Conservation (phyloP, 129 eudicot genomes). For the Arctium lappa region DNA sequence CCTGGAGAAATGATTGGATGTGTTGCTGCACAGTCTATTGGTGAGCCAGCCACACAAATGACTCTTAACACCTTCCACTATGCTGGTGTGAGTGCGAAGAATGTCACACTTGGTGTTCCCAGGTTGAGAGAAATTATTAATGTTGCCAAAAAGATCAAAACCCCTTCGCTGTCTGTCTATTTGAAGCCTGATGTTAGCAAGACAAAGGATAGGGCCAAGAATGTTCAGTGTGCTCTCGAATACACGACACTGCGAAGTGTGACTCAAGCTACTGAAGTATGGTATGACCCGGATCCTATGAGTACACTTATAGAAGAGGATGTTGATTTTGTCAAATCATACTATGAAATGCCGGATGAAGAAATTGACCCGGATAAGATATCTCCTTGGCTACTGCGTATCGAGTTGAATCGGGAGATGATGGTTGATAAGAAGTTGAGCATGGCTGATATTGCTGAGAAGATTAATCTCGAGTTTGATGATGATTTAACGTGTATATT, state of each 20-base stretch:
- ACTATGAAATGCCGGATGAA: conserved; percentile 97
- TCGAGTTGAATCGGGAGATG: conserved; percentile 91
- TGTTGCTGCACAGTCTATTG: conserved; percentile 98
- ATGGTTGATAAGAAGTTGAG: conserved; percentile 96
- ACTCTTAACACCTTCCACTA: conserved; percentile 93
- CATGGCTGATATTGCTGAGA: conserved; percentile 97
- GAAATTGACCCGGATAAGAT: conserved; percentile 88
- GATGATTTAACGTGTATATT: conserved; percentile 90
- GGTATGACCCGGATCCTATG: conserved; percentile 99
- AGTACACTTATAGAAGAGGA: conserved; percentile 90
- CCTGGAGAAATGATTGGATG: conserved; percentile 99
- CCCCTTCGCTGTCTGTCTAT: conserved; percentile 92
- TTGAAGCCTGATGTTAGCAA: conserved; percentile 74
- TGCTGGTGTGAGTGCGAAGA: conserved; percentile 99
- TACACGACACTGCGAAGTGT: conserved; percentile 93
- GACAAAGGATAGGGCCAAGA: conserved; percentile 85
- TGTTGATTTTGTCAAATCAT: conserved; percentile 90
- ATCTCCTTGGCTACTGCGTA: conserved; percentile 96
- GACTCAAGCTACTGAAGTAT: conserved; percentile 97
- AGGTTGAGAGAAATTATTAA: conserved; percentile 93
- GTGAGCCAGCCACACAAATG: conserved; percentile 99
- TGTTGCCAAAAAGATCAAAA: conserved; percentile 94
- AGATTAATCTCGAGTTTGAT: conserved; percentile 83
- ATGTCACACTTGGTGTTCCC: conserved; percentile 96
- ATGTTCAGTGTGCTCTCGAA: conserved; percentile 88